phyloP scores from a whole-genome alignment of 1,284 basidiomycete species.

The Ustilago curta region DNA sequence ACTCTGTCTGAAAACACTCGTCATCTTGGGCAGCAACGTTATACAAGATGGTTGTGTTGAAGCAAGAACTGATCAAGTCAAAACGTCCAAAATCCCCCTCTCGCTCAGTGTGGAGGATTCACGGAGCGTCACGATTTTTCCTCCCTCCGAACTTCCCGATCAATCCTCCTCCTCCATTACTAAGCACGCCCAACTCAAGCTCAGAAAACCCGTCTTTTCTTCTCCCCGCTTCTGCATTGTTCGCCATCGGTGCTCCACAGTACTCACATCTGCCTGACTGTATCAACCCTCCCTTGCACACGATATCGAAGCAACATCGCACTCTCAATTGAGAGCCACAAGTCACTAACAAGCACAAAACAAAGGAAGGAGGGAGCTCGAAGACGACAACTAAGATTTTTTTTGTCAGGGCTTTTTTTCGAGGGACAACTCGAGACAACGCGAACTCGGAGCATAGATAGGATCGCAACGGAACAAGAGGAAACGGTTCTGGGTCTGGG shows the following conservation, averaged over 20 bases:
- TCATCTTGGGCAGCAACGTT: conserved; percentile 5
- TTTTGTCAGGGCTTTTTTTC: conserved; percentile 1
- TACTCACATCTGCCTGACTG: too few relatives aligned
- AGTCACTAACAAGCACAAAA: not conserved
- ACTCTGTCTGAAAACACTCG: conserved; percentile 23
- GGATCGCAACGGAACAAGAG: conserved; percentile 13
- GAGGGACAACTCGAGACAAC: not conserved
- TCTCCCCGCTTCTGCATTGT: too few relatives aligned
- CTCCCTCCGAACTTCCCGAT: too few relatives aligned
- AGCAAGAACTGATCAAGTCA: too few relatives aligned
- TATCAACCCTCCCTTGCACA: not conserved
- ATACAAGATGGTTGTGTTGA: too few relatives aligned
- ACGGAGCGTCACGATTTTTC: too few relatives aligned
- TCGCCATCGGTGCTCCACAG: too few relatives aligned
- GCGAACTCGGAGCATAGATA: conserved; percentile 31
- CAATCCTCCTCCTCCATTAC: too few relatives aligned
- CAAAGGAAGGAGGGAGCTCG: conserved; percentile 9
- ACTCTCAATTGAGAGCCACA: not conserved
- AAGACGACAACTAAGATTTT: conserved; percentile 11
- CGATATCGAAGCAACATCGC: not conserved
- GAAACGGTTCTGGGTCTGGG: conserved; percentile 11
- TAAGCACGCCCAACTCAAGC: too few relatives aligned
- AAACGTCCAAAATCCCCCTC: too few relatives aligned
- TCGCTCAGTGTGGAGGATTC: too few relatives aligned
- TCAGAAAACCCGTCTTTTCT: too few relatives aligned